Conservation (phyloP, 1,284 basidiomycete genomes). For the Leccinum subfulvum region DNA sequence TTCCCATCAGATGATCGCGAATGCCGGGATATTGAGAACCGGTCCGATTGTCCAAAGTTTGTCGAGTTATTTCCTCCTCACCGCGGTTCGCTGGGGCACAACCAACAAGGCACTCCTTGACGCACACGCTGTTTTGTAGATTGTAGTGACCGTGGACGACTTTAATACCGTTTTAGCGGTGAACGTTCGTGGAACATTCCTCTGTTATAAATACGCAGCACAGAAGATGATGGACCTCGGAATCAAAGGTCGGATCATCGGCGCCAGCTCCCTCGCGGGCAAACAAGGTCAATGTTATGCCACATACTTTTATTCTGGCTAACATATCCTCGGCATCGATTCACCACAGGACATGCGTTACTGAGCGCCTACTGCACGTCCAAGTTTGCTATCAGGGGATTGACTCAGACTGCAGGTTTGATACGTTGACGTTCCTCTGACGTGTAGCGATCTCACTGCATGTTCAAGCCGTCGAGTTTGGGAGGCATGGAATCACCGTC, state of each 20-base stretch:
- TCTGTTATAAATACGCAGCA: slow-evolving; percentile 40
- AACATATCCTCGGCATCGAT: neutral
- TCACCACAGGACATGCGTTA: slow-evolving; percentile 18
- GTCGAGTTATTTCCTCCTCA: neutral
- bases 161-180: slow-evolving; percentile 31
- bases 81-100: neutral
- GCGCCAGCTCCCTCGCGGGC: slow-evolving; percentile 36
- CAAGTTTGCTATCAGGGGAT: slow-evolving; percentile 37
- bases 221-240: slow-evolving; percentile 39
- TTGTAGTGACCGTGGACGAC: slow-evolving; percentile 25
- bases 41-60: slow-evolving; percentile 25
- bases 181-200: slow-evolving; percentile 36
- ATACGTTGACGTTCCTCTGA: neutral
- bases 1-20: slow-evolving; percentile 37
- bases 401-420: slow-evolving; percentile 31
- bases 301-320: neutral
- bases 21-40: slow-evolving; percentile 33
- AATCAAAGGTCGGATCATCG: slow-evolving; percentile 39
- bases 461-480: slow-evolving; percentile 39
- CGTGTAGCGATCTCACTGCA: slow-evolving; percentile 4
- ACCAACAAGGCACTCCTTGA: neutral
- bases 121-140: neutral
- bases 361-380: slow-evolving; percentile 30
- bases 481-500: slow-evolving; percentile 44
- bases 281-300: slow-evolving; percentile 28